phyloP scores from a whole-genome alignment of 108 stramenopile species.

The Mayamaea pseudoterrestris region DNA sequence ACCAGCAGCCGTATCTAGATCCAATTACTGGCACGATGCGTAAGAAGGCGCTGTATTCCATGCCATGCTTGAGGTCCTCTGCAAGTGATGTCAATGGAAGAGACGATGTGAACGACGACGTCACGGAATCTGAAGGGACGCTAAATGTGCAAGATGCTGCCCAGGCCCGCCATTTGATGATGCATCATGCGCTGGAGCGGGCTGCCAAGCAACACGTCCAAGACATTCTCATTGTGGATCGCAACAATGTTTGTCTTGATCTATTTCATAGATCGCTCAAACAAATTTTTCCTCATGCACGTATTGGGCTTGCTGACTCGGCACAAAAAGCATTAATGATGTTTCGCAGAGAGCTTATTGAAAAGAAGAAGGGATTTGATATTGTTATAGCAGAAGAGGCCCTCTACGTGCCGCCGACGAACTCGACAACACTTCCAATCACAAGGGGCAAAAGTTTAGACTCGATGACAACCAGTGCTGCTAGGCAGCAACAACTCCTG shows the following conservation, averaged over 20 bases:
- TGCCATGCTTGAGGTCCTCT: conserved; percentile 10
- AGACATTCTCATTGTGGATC: conserved; percentile 52
- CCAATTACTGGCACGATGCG: conserved; percentile 16
- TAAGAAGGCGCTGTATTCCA: conserved; percentile 18
- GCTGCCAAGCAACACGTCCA: conserved; percentile 32
- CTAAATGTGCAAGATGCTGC: too few relatives aligned
- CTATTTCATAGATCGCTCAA: conserved; percentile 45
- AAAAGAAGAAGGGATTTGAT: too few relatives aligned
- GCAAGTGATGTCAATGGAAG: neutral
- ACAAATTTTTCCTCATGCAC: conserved; percentile 40
- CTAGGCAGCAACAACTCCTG: too few relatives aligned
- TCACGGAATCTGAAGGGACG: too few relatives aligned
- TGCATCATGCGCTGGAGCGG: neutral
- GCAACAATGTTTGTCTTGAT: conserved; percentile 29
- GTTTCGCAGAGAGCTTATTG: too few relatives aligned
- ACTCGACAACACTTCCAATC: too few relatives aligned
- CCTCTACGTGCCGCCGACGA: too few relatives aligned
- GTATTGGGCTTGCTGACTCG: conserved; percentile 27
- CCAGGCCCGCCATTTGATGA: too few relatives aligned
- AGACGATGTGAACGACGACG: neutral
- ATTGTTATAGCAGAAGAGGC: too few relatives aligned
- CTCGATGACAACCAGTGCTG: too few relatives aligned
- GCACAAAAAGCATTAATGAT: conserved; percentile 48
- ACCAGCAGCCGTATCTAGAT: conserved; percentile 16
- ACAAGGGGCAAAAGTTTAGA: too few relatives aligned